Evolutionary conservation across 768 basidiomycete genomes (phyloP).

Genomic region (Favolaschia claudopus): DNA sequence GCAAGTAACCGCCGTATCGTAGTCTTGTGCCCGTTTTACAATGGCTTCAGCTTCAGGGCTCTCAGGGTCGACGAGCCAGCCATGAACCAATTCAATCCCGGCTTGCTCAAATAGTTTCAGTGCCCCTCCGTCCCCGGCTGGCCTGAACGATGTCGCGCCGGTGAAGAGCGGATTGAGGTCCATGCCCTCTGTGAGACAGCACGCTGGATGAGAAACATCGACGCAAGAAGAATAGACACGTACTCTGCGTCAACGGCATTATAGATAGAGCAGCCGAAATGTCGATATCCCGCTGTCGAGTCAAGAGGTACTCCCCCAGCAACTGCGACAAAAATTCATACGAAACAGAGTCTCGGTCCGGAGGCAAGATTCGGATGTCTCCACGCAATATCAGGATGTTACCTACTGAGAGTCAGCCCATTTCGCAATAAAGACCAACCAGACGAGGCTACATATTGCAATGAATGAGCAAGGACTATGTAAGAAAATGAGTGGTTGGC

Average conservation of each 20-base stretch:
- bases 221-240: constrained; percentile 34
- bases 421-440: not conserved
- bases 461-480: constrained; percentile 89
- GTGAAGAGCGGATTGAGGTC: constrained; percentile 89
- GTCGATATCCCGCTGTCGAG: constrained; percentile 62
- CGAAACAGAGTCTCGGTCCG: constrained; percentile 71
- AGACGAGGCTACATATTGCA: constrained; percentile 73
- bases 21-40: constrained; percentile 59
- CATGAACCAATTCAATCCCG: constrained; percentile 84
- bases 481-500: constrained; percentile 1
- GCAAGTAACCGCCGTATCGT: constrained; percentile 75
- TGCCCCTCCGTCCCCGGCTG: constrained; percentile 73
- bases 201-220: not conserved
- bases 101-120: constrained; percentile 87
- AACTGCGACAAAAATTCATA: constrained; percentile 88
- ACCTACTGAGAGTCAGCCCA: constrained; percentile 50
- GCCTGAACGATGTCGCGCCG: constrained; percentile 69
- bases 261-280: constrained; percentile 77
- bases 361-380: constrained; percentile 76
- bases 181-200: constrained; percentile 70
- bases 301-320: constrained; percentile 83
- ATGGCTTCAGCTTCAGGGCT: constrained; percentile 66
- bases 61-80: constrained; percentile 84
- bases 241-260: constrained; percentile 81
- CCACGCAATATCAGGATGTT: constrained; percentile 91